These are phyloP conservation scores for Ceratocystis smalleyi DNA, from an alignment of 2,329 filamentous ascomycete genomes.

Conservation along the genomic window DNA sequence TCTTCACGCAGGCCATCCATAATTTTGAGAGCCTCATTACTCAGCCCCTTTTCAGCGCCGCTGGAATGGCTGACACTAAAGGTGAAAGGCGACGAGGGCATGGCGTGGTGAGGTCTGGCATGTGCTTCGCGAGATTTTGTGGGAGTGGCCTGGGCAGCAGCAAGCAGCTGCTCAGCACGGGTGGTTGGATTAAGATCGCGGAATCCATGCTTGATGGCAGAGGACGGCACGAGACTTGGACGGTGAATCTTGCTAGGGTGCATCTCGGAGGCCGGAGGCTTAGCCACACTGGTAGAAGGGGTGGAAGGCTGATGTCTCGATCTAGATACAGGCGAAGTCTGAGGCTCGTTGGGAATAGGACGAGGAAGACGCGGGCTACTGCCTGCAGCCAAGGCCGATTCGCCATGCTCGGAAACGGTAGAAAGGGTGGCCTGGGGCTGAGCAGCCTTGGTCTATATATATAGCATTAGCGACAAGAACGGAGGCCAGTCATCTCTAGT, in stretches of 20 bases:
- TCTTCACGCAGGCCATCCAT: conserved; percentile 57
- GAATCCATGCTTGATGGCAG: conserved; percentile 70
- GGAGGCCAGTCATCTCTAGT: not conserved
- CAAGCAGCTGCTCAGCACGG: conserved; percentile 19
- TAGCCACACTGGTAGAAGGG: conserved; percentile 49
- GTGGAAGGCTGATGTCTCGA: conserved; percentile 29
- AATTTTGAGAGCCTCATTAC: conserved; percentile 43
- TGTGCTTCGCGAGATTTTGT: conserved; percentile 34
- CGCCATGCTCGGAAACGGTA: conserved; percentile 32
- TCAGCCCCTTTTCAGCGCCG: conserved; percentile 37
- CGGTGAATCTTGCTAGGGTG: conserved; percentile 71
- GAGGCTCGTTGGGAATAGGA: conserved; percentile 1
- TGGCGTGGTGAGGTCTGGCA: conserved; percentile 34
- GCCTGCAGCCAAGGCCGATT: conserved; percentile 20
- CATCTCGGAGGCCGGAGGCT: conserved; percentile 69
- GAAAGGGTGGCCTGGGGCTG: conserved; percentile 26
- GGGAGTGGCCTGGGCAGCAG: conserved; percentile 28
- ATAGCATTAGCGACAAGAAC: conserved; percentile 12
- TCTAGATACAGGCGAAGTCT: conserved; percentile 9
- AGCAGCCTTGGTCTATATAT: conserved; percentile 19
- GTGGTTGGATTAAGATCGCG: conserved; percentile 41
- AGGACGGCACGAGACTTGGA: conserved; percentile 62
- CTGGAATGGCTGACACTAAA: conserved; percentile 42
- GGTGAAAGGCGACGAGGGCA: conserved; percentile 46
- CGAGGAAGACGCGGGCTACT: conserved; percentile 12